These are phyloP conservation scores for Tripterygium wilfordii DNA, from an alignment of 177 flowering plant genomes.

Conservation along the genomic window DNA sequence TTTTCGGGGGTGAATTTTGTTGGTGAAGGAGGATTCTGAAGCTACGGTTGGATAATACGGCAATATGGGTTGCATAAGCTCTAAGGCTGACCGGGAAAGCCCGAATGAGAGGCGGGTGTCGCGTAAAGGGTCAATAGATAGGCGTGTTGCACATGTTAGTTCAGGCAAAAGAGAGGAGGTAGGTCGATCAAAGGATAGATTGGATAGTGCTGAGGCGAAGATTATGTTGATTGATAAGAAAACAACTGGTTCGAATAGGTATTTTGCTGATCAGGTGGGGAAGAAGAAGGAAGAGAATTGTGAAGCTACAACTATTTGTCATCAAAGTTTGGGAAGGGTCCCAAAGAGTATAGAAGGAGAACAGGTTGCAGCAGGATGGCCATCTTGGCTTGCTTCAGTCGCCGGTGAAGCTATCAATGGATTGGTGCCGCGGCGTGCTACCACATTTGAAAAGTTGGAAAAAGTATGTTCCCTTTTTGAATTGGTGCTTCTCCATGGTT, in stretches of 20 bases:
- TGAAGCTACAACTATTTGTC: conserved; percentile 14
- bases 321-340: conserved; percentile 19
- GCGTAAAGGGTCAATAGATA: conserved; percentile 14
- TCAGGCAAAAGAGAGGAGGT: conserved; percentile 20
- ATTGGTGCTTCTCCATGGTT: conserved; percentile 1
- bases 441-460: conserved; percentile 46
- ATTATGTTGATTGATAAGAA: conserved; percentile 33
- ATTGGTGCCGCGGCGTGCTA: conserved; percentile 56
- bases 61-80: conserved; percentile 35
- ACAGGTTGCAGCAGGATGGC: conserved; percentile 70
- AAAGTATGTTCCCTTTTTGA: conserved; percentile 29
- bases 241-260: conserved; percentile 20
- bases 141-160: conserved; percentile 7
- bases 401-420: conserved; percentile 60
- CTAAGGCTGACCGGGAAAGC: conserved; percentile 25
- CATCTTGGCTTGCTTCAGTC: conserved; percentile 50
- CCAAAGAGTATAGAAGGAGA: conserved; percentile 36
- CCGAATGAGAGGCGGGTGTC: conserved; percentile 16
- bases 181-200: conserved; percentile 15
- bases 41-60: background rate
- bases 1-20: conserved; percentile 5
- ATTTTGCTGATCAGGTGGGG: conserved; percentile 19
- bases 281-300: conserved; percentile 16
- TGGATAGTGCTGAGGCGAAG: conserved; percentile 19
- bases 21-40: conserved; percentile 1